phyloP scores from a whole-genome alignment of 2,329 filamentous ascomycete genomes.

The Colletotrichum musicola region DNA sequence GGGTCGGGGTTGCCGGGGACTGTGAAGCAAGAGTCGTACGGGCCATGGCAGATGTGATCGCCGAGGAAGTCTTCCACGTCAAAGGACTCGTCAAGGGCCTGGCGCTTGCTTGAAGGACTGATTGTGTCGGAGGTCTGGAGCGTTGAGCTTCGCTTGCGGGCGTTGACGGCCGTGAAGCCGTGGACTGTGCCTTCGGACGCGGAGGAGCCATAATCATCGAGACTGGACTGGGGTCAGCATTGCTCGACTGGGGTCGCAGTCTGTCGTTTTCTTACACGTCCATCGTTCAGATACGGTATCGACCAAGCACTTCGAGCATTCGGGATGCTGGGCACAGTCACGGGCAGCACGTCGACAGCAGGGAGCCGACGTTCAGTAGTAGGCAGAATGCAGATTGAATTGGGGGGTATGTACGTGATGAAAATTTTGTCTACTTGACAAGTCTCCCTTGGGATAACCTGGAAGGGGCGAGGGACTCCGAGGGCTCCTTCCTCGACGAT shows the following conservation, averaged over 20 bases:
- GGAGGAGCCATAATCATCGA: background rate
- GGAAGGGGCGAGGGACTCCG: background rate
- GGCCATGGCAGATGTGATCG: background rate
- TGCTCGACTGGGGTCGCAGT: background rate
- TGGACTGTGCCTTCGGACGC: background rate
- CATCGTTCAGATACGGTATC: background rate
- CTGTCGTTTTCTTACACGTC: background rate
- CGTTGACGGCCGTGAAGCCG: constrained; percentile 13
- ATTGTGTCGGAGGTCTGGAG: background rate
- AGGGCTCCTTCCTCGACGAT: background rate
- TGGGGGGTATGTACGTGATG: background rate
- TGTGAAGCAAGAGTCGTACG: background rate
- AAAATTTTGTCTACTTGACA: background rate
- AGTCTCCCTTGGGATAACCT: background rate
- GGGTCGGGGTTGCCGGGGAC: too few species aligned
- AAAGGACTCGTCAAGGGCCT: background rate
- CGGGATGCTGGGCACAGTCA: too few species aligned
- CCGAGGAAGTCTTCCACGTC: background rate
- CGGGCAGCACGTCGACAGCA: background rate
- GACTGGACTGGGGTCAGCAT: background rate
- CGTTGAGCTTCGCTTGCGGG: constrained; percentile 21
- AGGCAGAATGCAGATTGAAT: background rate
- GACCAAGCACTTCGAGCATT: background rate
- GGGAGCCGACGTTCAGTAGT: background rate
- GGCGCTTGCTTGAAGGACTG: background rate